Conservation (phyloP, 495 filamentous ascomycete species). For the Astrocystis sublimbata region DNA sequence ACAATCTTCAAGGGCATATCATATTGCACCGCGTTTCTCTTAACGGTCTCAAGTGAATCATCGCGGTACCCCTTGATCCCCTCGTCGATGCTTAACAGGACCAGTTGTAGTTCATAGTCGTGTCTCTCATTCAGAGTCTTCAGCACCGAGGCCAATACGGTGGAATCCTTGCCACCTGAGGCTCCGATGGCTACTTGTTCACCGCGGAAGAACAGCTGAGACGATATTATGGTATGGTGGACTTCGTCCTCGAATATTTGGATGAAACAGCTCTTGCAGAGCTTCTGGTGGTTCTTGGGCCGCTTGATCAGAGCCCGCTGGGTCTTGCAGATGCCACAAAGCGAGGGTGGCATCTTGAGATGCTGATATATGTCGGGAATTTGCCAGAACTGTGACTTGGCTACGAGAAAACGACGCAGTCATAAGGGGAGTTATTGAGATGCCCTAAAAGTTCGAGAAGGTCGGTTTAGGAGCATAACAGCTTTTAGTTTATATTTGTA, state of each 20-base stretch:
- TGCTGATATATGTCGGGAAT: background rate
- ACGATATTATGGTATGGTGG: slow-evolving; percentile 83
- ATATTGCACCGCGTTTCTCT: slow-evolving; percentile 88
- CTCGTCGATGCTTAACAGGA: slow-evolving; percentile 91
- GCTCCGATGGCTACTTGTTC: slow-evolving; percentile 93
- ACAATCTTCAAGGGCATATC: slow-evolving; percentile 87
- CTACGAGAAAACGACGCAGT: background rate
- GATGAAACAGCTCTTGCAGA: slow-evolving; percentile 89
- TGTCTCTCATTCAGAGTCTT: slow-evolving; percentile 93
- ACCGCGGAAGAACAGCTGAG: slow-evolving; percentile 75
- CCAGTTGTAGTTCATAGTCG: slow-evolving; percentile 80
- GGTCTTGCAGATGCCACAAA: slow-evolving; percentile 73
- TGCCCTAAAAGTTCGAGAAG: too few relatives aligned
- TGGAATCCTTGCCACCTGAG: slow-evolving; percentile 97
- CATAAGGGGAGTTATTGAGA: background rate
- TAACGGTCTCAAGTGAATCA: slow-evolving; percentile 93
- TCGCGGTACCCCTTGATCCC: slow-evolving; percentile 96
- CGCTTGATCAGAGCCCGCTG: slow-evolving; percentile 84
- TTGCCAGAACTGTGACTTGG: background rate
- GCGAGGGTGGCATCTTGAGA: slow-evolving; percentile 49
- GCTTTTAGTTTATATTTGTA: background rate
- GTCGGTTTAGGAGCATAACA: background rate
- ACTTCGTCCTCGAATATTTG: slow-evolving; percentile 86
- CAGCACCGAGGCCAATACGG: slow-evolving; percentile 89
- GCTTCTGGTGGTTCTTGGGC: slow-evolving; percentile 88